phyloP scores from a whole-genome alignment of 768 basidiomycete species.

The Boletus reticulatus region DNA sequence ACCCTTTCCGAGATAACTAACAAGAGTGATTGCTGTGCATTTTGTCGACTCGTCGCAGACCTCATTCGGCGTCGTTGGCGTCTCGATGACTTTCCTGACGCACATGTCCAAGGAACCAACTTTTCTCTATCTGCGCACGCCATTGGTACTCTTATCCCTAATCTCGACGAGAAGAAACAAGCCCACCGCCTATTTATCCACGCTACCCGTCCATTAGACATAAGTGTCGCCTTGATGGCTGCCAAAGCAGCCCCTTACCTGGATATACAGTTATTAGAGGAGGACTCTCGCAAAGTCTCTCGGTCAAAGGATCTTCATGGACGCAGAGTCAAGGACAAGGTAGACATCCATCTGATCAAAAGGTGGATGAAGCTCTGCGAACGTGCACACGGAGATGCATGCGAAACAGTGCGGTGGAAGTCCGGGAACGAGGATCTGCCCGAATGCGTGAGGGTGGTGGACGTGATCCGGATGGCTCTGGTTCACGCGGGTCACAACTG shows the following conservation, averaged over 20 bases:
- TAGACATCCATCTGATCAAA: constrained; percentile 12
- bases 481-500: constrained; percentile 4
- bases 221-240: background rate
- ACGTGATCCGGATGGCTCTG: constrained; percentile 10
- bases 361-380: constrained; percentile 18
- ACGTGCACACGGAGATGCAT: constrained; percentile 12
- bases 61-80: constrained; percentile 15
- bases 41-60: constrained; percentile 13
- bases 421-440: constrained; percentile 5
- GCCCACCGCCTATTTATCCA: constrained; percentile 14
- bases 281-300: constrained; percentile 14
- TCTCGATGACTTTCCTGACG: constrained; percentile 10
- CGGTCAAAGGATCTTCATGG: constrained; percentile 20
- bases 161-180: constrained; percentile 2
- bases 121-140: constrained; percentile 4
- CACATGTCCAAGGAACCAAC: constrained; percentile 1
- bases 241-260: constrained; percentile 1
- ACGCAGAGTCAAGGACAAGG: constrained; percentile 11
- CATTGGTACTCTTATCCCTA: background rate
- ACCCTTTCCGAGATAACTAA: constrained; percentile 2
- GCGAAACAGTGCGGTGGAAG: constrained; percentile 9
- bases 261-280: constrained; percentile 17
- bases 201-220: constrained; percentile 6
- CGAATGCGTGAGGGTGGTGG: constrained; percentile 12
- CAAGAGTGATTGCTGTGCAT: constrained; percentile 10